phyloP scores from a whole-genome alignment of 805 yeast genomes.

The Starmerella floricola region DNA sequence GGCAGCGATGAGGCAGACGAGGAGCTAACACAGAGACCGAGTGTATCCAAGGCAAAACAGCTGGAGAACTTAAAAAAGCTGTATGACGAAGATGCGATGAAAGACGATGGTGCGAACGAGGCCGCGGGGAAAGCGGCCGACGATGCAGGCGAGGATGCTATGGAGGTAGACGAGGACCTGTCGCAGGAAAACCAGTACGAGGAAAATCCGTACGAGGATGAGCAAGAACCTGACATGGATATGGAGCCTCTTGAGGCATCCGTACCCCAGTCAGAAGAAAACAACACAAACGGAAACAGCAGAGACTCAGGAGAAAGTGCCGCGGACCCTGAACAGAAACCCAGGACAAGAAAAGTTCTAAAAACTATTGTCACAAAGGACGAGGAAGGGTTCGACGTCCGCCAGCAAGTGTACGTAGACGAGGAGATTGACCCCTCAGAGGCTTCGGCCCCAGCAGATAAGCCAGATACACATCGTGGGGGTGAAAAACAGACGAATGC shows the following conservation, averaged over 20 bases:
- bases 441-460: too few species aligned
- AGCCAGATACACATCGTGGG: too few species aligned
- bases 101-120: neutral
- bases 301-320: neutral
- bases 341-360: slow-evolving; percentile 2
- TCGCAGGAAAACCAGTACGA: too few species aligned
- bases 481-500: too few species aligned
- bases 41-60: neutral
- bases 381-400: slow-evolving; percentile 9
- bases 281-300: too few species aligned
- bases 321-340: neutral
- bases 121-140: neutral
- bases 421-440: neutral
- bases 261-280: too few species aligned
- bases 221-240: too few species aligned
- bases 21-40: neutral
- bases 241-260: too few species aligned
- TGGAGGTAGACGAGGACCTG: neutral
- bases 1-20: slow-evolving; percentile 4
- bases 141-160: neutral
- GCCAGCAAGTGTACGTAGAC: slow-evolving; percentile 5
- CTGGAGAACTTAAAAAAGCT: neutral
- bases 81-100: neutral
- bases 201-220: too few species aligned
- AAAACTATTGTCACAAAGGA: slow-evolving; percentile 2